Base-by-base conservation (phyloP, 2,329 filamentous ascomycete genomes). In the Venturia pyrina region DNA sequence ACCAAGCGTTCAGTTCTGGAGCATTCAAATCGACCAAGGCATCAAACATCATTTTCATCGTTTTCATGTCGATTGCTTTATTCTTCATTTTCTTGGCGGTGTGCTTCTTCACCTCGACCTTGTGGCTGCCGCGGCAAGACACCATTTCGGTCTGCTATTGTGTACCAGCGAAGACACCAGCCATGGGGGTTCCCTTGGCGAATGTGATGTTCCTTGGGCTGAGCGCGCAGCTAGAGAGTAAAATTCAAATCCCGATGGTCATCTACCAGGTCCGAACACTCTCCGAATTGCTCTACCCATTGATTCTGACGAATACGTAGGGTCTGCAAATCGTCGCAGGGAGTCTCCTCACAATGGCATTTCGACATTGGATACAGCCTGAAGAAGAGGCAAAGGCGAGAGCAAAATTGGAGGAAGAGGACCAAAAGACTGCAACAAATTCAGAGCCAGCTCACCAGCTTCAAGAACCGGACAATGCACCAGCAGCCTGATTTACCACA, bases 141-240 rank as follows among this genome's bases (percentile, higher is more conserved):
- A 83, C 87, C 0, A 83, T 90, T 62, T 87, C 89, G 0, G 84
- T 89, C 17, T 90, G 87, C 70, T 90, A 90, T 74, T 90, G 87
- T 70, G 87, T 85, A 34, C 87, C 88, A 0, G 88, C 88, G 17
- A 91, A 91, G 75, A 89, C 88, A 2, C 87, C 87, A 1, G 86
- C 85, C 2, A 79, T 91, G 66, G 87, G 88, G 0, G 88, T 91
- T 8, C 88, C 88, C 0, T 73, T 91, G 37, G 81, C 85, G 63
- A 84, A 85, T 41, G 84, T 88, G 67, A 90, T 91, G 84, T 91
- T 87, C 79, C 77, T 78, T 17, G 79, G 82, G 17, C 75, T 85
- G 11, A 80, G 82, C 68, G 75, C 83, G 56, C 75, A 83, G 48
- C 81, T 83, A 24, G 79, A 83, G 67, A 81, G 83, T 0, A 84